Base-by-base conservation (phyloP, 805 yeast genomes). In the Candida alai region DNA sequence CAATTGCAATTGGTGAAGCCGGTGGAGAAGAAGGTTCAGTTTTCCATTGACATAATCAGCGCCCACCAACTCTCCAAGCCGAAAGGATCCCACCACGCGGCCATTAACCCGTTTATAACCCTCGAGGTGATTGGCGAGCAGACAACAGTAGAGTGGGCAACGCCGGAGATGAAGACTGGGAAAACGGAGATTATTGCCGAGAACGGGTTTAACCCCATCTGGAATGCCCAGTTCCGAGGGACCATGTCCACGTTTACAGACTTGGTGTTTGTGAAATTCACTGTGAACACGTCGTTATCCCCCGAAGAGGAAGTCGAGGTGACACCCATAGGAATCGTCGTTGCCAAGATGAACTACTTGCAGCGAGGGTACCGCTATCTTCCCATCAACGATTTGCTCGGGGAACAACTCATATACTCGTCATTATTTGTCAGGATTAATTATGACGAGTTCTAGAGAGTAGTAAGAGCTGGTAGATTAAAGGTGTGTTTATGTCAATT, bases 201-300 rank as follows among this genome's bases (percentile, higher is more conserved):
- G 32, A 88, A 89, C 57, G 97, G 97, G 0, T 86, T 85, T 59
- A 87, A 84, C 50, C 97, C 97, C 0, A 58, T 71, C 5, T 90
- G 97, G 97, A 76, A 80, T 41, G 68, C 72, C 32, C 54, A 51
- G 4, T 70, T 79, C 40, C 42, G 52, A n/a, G 69, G 80, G 2
- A 54, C 68, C 6, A 54, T 62, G 28, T 39, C 51, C n/a, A 30
- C 43, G 5, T 46, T 48, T 5, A 57, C 63, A 35, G 69, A 73
- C 5, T 62, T 83, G 25, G 70, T 77, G 2, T 84, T 84, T 51
- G 40, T 82, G 6, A 61, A 76, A 36, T 66, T 84, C 34, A 47
- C 67, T 76, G 5, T 51, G 52, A 11, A 35, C 31, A 26, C 28
- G 13, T 23, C 23, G 2, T 17, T 31, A n/a, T 29, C 29, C 3